Conservation (phyloP, 78 protist species). For the Tieghemostelium lacteum region DNA sequence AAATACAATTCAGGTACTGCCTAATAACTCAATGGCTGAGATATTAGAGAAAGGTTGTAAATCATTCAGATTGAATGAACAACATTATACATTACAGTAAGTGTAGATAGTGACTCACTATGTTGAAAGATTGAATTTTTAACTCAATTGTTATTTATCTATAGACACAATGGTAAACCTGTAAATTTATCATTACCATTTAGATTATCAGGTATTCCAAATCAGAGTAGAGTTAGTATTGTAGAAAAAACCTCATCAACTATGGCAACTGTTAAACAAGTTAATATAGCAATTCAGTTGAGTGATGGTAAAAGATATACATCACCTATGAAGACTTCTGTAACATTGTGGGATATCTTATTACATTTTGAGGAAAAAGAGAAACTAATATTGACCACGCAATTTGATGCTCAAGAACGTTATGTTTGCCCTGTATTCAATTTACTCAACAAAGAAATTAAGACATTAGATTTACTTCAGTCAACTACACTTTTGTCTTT, state of each 20-base stretch:
- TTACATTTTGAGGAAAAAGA: constrained; percentile 21
- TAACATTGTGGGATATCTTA: constrained; percentile 62
- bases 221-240: constrained; percentile 30
- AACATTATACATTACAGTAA: neutral
- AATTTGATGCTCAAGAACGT: neutral
- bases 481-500: constrained; percentile 17
- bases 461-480: constrained; percentile 37
- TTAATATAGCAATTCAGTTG: constrained; percentile 56
- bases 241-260: constrained; percentile 6
- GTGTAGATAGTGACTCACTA: neutral
- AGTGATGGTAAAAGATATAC: constrained; percentile 27
- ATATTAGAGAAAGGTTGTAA: constrained; percentile 34
- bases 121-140: neutral
- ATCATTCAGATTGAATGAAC: constrained; percentile 7
- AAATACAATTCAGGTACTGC: constrained; percentile 13
- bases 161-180: constrained; percentile 9
- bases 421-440: constrained; percentile 9
- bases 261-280: neutral
- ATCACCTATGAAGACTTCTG: constrained; percentile 18
- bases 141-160: neutral
- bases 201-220: constrained; percentile 70
- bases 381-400: neutral
- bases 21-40: constrained; percentile 17
- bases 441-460: constrained; percentile 56
- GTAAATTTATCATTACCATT: constrained; percentile 53